These are phyloP conservation scores for Candida chauliodis DNA, from an alignment of 805 yeast genomes.

Conservation along the genomic window DNA sequence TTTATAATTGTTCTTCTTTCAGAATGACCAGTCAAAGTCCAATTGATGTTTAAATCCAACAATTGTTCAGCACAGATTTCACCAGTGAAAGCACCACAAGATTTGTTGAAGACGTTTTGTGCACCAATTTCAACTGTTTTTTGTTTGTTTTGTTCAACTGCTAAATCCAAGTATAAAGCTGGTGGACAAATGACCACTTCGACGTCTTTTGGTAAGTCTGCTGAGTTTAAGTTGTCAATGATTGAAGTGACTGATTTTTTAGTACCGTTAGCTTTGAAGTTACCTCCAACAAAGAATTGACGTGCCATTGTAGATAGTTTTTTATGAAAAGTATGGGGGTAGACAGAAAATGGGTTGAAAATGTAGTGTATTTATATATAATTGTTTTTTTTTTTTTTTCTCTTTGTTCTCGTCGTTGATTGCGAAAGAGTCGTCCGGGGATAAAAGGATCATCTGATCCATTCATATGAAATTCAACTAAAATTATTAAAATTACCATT, in stretches of 20 bases:
- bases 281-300: constrained; percentile 96
- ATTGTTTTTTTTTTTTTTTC: background rate
- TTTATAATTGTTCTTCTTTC: constrained; percentile 94
- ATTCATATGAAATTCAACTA: constrained; percentile 3
- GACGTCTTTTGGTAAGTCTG: constrained; percentile 70
- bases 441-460: constrained; percentile 4
- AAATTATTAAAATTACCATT: background rate
- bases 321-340: background rate
- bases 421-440: constrained; percentile 6
- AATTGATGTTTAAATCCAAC: constrained; percentile 86
- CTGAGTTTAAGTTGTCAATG: constrained; percentile 76
- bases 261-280: constrained; percentile 98
- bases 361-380: background rate
- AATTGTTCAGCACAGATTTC: constrained; percentile 86
- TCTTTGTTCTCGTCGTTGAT: background rate
- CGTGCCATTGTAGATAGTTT: constrained; percentile 55
- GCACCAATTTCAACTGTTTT: constrained; percentile 78
- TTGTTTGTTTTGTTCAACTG: constrained; percentile 65
- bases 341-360: background rate
- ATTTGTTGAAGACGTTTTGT: constrained; percentile 86
- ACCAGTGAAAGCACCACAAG: constrained; percentile 97
- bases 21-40: constrained; percentile 97
- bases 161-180: constrained; percentile 81
- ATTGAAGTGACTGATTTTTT: constrained; percentile 79
- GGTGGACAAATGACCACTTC: constrained; percentile 98